These are phyloP conservation scores for Penicillium sclerotiorum DNA, from an alignment of 2,329 filamentous ascomycete genomes.

Conservation along the genomic window DNA sequence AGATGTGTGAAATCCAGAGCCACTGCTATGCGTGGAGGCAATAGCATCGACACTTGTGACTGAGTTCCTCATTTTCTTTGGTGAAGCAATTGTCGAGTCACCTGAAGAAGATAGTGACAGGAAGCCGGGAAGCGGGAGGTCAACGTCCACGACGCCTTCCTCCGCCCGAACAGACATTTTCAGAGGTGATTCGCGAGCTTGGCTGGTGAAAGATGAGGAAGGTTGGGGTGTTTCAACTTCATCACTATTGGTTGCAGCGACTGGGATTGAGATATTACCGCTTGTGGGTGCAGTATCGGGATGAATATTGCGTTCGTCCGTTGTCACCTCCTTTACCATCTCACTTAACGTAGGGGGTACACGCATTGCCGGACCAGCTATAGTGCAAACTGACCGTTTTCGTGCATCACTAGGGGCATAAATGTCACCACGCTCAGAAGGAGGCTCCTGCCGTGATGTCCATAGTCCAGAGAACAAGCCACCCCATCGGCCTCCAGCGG, in stretches of 20 bases:
- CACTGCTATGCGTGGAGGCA: conserved; percentile 47
- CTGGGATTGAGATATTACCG: conserved; percentile 41
- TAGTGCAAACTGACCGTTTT: conserved; percentile 32
- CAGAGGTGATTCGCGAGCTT: conserved; percentile 48
- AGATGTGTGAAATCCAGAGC: conserved; percentile 35
- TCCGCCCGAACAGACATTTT: conserved; percentile 59
- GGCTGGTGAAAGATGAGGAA: conserved; percentile 31
- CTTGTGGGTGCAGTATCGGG: conserved; percentile 26
- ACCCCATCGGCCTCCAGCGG: conserved; percentile 56
- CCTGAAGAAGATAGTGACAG: conserved; percentile 50
- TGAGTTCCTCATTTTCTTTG: conserved; percentile 49
- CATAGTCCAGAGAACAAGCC: conserved; percentile 60
- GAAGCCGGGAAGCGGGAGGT: conserved; percentile 58
- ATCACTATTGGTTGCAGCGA: conserved; percentile 17
- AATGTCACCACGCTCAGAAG: conserved; percentile 41
- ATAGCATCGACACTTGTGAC: conserved; percentile 56
- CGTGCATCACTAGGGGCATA: conserved; percentile 27
- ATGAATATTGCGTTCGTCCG: conserved; percentile 21
- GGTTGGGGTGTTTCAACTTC: conserved; percentile 31
- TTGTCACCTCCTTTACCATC: conserved; percentile 38
- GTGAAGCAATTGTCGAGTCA: conserved; percentile 48
- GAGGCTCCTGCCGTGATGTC: conserved; percentile 53
- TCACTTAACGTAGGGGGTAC: conserved; percentile 33
- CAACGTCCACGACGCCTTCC: conserved; percentile 64
- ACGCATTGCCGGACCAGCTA: conserved; percentile 27